A percentile compares a stretch with the other conserved stretches of the same genome.
phyloP scores from a whole-genome alignment of 2,329 filamentous ascomycete genomes.

The Diplocarpon mali region DNA sequence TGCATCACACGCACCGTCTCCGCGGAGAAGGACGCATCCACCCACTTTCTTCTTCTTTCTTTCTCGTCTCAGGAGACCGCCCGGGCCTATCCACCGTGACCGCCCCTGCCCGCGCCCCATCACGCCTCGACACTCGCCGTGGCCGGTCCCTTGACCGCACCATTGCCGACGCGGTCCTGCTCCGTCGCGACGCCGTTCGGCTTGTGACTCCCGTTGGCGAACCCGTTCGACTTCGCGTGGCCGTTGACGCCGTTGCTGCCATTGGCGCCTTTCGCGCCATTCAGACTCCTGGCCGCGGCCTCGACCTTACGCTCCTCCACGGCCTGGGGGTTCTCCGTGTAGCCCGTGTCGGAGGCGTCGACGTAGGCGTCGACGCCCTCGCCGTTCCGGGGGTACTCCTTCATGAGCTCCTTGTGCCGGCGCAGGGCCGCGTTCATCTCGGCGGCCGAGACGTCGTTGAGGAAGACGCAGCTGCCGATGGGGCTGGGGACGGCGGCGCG shows the following conservation, averaged over 20 bases:
- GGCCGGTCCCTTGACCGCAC: too few species aligned
- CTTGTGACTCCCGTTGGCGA: not conserved
- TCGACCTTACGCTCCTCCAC: conserved; percentile 21
- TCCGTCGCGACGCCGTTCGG: not conserved
- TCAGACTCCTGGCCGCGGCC: conserved; percentile 17
- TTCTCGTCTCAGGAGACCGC: too few species aligned
- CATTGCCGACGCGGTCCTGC: too few species aligned
- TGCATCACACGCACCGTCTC: too few species aligned
- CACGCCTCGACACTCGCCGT: not conserved
- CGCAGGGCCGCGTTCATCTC: conserved; percentile 51
- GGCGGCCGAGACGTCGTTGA: conserved; percentile 53
- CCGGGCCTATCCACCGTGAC: too few species aligned
- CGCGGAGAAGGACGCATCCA: too few species aligned
- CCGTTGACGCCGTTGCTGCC: conserved; percentile 1
- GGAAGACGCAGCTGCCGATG: conserved; percentile 53
- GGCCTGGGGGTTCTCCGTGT: conserved; percentile 26
- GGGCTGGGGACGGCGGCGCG: conserved; percentile 59
- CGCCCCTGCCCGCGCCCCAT: too few species aligned
- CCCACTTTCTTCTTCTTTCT: too few species aligned
- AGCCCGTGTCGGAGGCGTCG: conserved; percentile 57
- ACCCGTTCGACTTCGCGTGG: not conserved
- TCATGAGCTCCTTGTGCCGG: conserved; percentile 53
- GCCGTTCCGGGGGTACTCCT: conserved; percentile 50
- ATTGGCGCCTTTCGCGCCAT: conserved; percentile 6
- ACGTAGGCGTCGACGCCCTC: conserved; percentile 59